phyloP scores from a whole-genome alignment of 2,329 filamentous ascomycete genomes.

The Sclerotinia borealis region DNA sequence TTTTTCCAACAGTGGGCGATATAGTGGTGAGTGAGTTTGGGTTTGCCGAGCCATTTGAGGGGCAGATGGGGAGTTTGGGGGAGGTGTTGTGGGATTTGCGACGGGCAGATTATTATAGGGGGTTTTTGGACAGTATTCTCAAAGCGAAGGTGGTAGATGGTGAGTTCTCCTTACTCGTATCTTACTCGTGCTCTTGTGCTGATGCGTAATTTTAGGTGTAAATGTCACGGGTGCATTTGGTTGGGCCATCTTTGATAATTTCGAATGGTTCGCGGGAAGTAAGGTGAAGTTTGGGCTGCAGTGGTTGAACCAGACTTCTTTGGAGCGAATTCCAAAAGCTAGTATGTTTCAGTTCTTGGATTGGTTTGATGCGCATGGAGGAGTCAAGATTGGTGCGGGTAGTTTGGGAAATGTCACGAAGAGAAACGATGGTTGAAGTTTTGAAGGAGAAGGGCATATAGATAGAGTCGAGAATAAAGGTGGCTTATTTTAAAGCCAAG shows the following conservation, averaged over 20 bases:
- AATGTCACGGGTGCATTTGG: constrained; percentile 76
- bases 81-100: constrained; percentile 70
- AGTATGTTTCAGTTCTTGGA: constrained; percentile 29
- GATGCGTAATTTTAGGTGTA: constrained; percentile 41
- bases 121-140: constrained; percentile 59
- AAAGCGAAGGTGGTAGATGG: constrained; percentile 67
- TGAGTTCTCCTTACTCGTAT: not conserved
- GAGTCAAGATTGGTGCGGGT: constrained; percentile 2
- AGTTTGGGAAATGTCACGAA: constrained; percentile 4
- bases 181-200: not conserved
- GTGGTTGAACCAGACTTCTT: constrained; percentile 34
- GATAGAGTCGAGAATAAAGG: not conserved
- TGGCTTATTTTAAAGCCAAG: not conserved
- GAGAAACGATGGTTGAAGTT: not conserved
- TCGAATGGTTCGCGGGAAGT: constrained; percentile 38
- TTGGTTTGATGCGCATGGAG: constrained; percentile 26
- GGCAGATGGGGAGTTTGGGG: constrained; percentile 14
- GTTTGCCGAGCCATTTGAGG: constrained; percentile 30
- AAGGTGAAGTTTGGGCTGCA: constrained; percentile 26
- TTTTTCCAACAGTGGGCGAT: constrained; percentile 36
- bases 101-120: constrained; percentile 69
- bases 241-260: constrained; percentile 73
- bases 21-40: constrained; percentile 28
- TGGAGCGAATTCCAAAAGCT: constrained; percentile 28
- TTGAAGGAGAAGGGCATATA: not conserved